Evolutionary conservation across 768 basidiomycete genomes (phyloP), one percentile per base, ranked within the genome.

Genomic region (Tubosaeta sp.): DNA sequence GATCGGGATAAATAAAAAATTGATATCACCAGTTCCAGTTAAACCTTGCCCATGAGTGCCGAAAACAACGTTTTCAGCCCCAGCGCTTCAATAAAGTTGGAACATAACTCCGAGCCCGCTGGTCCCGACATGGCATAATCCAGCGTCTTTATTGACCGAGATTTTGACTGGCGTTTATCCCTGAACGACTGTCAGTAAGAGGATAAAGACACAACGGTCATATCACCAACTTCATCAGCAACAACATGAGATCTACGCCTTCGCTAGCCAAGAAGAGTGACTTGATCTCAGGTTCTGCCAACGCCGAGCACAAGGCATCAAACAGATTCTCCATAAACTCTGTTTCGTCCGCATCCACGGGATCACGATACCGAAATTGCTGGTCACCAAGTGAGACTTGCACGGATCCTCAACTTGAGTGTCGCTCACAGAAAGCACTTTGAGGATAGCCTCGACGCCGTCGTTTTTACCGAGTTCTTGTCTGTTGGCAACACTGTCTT

Each of bases 271-370:
- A 72, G 71, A 99, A 98, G 4, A 84, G 70, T 16, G 77, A 68
- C 70, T 97, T 98, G 65, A 88, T 82, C 43, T 83, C 75, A 13
- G 84, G 75, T 68, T 95, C 94, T 32, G 76, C 81, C 22, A 98
- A 75, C 0, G 86, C 79, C 1, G 94, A 95, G 65, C 97, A 98
- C 22, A 99, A 70, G 0, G 85, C 70, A 65, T 97, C 91, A 64
- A 98, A 98, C 4, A 92, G 63, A 68, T 99, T 98, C 66, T 98
- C 97, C 94, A 98, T 95, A 70, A 93, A 98, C 67, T 99, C 97
- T 5, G 83, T 77, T 71, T 99, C 97, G 56, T 98, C 97, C 8
- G 86, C 78, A 57, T 94, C 86, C 0, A 74, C 73, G 13, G 95
- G 95, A 63, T 97, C 90, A 51, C 83, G 79, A 64, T 81, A 79